Percentiles rank a stretch among this genome's conserved stretches.
These are phyloP conservation scores for Bolboschoenoplectus hybrid DNA, from an alignment of 202 grass and related monocot species.

Conservation along the genomic window DNA sequence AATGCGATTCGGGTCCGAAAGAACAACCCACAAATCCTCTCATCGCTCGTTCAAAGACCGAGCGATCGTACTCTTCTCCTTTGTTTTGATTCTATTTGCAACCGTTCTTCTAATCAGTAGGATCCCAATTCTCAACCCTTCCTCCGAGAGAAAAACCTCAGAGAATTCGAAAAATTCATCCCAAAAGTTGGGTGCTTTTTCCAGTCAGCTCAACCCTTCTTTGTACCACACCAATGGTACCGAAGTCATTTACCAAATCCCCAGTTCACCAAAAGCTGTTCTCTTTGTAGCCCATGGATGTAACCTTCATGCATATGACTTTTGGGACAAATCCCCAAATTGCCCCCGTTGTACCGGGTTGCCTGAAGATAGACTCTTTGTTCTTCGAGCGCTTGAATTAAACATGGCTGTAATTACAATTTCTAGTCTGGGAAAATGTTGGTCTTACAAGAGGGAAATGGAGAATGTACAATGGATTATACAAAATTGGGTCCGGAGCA, in stretches of 20 bases:
- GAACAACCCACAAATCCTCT: conserved; percentile 34
- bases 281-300: conserved; percentile 83
- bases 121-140: conserved; percentile 13
- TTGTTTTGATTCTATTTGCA: conserved; percentile 53
- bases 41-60: neutral
- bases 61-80: conserved; percentile 38
- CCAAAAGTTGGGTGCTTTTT: neutral
- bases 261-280: conserved; percentile 47
- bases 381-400: conserved; percentile 54
- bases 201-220: conserved; percentile 54
- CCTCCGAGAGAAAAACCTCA: neutral
- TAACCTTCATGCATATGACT: conserved; percentile 74
- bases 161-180: conserved; percentile 13
- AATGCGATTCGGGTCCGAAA: conserved; percentile 32
- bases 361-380: conserved; percentile 80
- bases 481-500: conserved; percentile 57
- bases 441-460: conserved; percentile 64
- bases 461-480: conserved; percentile 70
- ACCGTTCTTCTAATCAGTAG: conserved; percentile 49
- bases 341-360: conserved; percentile 69
- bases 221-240: conserved; percentile 50
- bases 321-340: conserved; percentile 74
- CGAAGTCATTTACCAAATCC: conserved; percentile 81
- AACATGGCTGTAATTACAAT: conserved; percentile 66
- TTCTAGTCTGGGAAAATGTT: conserved; percentile 75